Evolutionary conservation across 2,329 filamentous ascomycete species (phyloP).

Genomic region (Neofusicoccum ribis): DNA sequence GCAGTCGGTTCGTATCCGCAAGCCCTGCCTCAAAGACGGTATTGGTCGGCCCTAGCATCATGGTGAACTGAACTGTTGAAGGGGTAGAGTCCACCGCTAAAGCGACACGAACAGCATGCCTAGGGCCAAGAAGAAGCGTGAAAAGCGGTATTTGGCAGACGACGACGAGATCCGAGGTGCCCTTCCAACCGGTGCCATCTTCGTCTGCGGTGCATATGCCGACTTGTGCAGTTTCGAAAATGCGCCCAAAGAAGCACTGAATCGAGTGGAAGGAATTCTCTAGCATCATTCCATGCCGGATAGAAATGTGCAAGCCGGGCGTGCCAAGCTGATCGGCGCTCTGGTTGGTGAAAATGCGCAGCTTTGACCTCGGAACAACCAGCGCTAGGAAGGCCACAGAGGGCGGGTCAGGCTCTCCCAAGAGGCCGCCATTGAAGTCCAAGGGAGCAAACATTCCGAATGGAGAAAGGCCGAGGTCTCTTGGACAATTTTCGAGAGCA

Average conservation of each 20-base stretch:
- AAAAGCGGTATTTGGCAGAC: neutral
- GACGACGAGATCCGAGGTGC: neutral
- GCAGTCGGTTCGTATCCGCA: neutral
- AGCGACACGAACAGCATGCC: neutral
- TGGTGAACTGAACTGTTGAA: neutral
- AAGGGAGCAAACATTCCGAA: neutral
- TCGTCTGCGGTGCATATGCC: neutral
- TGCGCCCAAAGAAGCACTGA: slow-evolving; percentile 4
- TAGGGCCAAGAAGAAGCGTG: neutral
- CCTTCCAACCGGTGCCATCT: neutral
- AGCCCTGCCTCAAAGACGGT: neutral
- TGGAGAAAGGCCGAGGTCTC: neutral
- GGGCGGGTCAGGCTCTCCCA: neutral
- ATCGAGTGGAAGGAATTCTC: neutral
- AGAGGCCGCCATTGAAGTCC: neutral
- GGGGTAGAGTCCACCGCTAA: neutral
- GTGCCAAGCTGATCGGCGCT: neutral
- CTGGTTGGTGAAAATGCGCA: neutral
- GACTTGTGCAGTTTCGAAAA: neutral
- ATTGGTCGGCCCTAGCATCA: neutral
- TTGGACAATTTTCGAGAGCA: neutral
- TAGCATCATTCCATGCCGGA: neutral
- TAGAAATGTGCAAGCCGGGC: neutral
- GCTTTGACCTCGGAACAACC: neutral
- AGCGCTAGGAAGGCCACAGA: neutral